phyloP scores from a whole-genome alignment of 768 basidiomycete genomes.

The Flagelloscypha sp. region DNA sequence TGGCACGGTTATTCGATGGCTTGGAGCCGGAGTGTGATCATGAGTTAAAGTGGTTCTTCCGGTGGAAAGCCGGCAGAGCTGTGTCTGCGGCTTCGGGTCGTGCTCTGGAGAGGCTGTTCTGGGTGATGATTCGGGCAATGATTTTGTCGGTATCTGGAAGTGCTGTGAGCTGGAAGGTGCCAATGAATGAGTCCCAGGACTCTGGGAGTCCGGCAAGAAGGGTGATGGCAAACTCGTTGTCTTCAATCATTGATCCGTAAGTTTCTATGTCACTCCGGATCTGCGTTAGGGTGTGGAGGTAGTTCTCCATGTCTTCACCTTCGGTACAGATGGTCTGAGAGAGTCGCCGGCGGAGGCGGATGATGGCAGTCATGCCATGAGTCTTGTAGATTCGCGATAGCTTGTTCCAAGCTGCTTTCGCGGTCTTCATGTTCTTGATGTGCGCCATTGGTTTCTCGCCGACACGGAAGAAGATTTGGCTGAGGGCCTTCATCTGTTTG shows the following conservation, averaged over 20 bases:
- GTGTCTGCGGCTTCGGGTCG: too few species aligned
- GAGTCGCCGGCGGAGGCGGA: constrained; percentile 18
- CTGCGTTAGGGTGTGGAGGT: constrained; percentile 19
- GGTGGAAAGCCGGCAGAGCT: too few species aligned
- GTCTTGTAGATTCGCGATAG: constrained; percentile 21
- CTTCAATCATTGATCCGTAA: constrained; percentile 15
- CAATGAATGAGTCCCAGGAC: constrained; percentile 25
- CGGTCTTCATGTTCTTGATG: constrained; percentile 17
- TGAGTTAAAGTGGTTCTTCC: too few species aligned
- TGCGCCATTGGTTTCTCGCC: constrained; percentile 20
- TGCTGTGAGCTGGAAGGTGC: constrained; percentile 12
- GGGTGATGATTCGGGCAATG: constrained; percentile 19
- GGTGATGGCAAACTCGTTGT: constrained; percentile 22
- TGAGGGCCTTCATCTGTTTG: constrained; percentile 23
- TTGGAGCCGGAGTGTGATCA: too few species aligned
- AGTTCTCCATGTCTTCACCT: constrained; percentile 21
- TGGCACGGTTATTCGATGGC: too few species aligned
- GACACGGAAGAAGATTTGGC: constrained; percentile 20
- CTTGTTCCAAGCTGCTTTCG: constrained; percentile 20
- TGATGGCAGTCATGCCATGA: constrained; percentile 19
- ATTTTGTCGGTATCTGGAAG: constrained; percentile 12
- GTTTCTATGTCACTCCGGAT: constrained; percentile 15
- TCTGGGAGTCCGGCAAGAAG: constrained; percentile 25
- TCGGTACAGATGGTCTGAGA: constrained; percentile 20
- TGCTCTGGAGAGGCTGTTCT: constrained; percentile 14